Evolutionary conservation across 305 asterid species (phyloP).

Genomic region (Fraxinus latifolia): DNA sequence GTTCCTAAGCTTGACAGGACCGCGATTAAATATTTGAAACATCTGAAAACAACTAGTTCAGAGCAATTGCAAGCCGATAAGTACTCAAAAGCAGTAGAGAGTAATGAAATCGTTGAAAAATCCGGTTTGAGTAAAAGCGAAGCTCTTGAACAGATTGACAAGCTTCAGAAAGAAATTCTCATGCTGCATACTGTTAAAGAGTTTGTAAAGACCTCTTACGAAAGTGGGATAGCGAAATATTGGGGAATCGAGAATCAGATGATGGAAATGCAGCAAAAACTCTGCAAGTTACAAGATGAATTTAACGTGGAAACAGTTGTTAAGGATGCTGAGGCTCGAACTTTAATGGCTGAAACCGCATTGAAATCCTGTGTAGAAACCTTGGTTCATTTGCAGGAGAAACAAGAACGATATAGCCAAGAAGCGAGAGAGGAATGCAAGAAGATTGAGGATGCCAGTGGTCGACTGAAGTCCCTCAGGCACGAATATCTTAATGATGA

Average conservation of each 20-base stretch:
- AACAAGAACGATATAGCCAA: slow-evolving; percentile 36
- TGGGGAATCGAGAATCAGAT: slow-evolving; percentile 61
- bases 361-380: slow-evolving; percentile 55
- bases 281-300: slow-evolving; percentile 54
- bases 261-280: slow-evolving; percentile 50
- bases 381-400: slow-evolving; percentile 47
- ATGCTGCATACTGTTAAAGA: slow-evolving; percentile 72
- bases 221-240: slow-evolving; percentile 57
- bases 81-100: slow-evolving; percentile 5
- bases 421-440: slow-evolving; percentile 45
- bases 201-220: slow-evolving; percentile 79
- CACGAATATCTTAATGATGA: slow-evolving; percentile 24
- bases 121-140: slow-evolving; percentile 56
- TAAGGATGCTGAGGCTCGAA: slow-evolving; percentile 30
- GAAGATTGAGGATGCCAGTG: slow-evolving; percentile 47
- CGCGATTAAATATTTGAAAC: slow-evolving; percentile 37
- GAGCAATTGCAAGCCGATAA: slow-evolving; percentile 36
- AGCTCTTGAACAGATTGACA: slow-evolving; percentile 62
- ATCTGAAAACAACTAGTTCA: slow-evolving; percentile 34
- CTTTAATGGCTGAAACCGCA: slow-evolving; percentile 61
- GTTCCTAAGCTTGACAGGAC: slow-evolving; percentile 45
- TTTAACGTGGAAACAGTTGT: slow-evolving; percentile 41
- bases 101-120: slow-evolving; percentile 19
- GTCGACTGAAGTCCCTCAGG: slow-evolving; percentile 39
- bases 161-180: slow-evolving; percentile 69